Percentiles rank a stretch among this genome's conserved stretches.
Evolutionary conservation across 352 stramenopile genomes (phyloP).

Genomic region (Globisporangium cederbergense): DNA sequence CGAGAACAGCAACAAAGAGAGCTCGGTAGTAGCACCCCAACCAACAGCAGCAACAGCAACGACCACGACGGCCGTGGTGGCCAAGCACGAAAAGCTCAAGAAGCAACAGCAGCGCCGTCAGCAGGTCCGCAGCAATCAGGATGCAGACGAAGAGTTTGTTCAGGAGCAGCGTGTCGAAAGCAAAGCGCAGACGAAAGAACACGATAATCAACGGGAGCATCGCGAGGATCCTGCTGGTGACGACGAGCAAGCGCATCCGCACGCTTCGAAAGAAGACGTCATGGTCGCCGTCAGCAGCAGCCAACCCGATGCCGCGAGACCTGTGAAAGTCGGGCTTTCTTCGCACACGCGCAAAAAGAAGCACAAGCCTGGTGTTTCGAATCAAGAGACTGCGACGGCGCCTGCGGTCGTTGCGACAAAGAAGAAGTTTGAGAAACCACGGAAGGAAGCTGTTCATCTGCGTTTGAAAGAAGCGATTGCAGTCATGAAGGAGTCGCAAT

Average conservation of each 20-base stretch:
- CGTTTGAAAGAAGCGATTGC: neutral
- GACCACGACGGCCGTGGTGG: neutral
- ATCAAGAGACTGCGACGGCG: neutral
- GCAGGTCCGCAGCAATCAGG: neutral
- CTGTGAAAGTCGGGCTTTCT: neutral
- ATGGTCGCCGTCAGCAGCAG: neutral
- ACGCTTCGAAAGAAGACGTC: neutral
- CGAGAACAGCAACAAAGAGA: constrained; percentile 26
- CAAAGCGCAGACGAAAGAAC: neutral
- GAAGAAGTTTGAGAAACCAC: constrained; percentile 9
- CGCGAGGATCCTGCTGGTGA: neutral
- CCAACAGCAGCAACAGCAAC: neutral
- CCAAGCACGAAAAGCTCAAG: constrained; percentile 7
- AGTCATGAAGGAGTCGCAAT: neutral
- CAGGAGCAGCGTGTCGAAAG: neutral
- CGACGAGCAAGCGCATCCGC: no score
- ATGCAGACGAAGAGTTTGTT: neutral
- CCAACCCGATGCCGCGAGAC: neutral
- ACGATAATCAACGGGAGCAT: constrained; percentile 15
- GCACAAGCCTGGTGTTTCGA: constrained; percentile 10
- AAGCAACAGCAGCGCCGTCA: constrained; percentile 7
- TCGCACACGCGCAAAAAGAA: constrained; percentile 24
- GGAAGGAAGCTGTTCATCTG: neutral
- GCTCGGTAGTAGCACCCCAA: constrained; percentile 3
- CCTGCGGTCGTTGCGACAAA: neutral